phyloP scores from a whole-genome alignment of 495 filamentous ascomycete species.

The Aspergillus sclerotiicarbonarius region DNA sequence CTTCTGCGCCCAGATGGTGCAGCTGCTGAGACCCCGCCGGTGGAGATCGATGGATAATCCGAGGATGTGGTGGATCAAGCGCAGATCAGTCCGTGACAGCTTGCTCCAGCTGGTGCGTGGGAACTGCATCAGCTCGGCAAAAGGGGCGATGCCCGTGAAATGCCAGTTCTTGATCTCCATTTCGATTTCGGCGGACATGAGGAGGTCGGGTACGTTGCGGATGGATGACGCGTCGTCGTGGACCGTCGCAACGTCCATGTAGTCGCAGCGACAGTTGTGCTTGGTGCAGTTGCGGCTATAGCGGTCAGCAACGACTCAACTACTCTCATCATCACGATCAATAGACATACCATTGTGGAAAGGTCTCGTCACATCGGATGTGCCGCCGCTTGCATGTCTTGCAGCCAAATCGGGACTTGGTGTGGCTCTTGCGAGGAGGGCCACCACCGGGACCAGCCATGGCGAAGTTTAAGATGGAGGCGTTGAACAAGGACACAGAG shows the following conservation, averaged over 20 bases:
- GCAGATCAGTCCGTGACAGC: slow-evolving; percentile 72
- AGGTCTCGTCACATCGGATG: slow-evolving; percentile 96
- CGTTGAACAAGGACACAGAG: not conserved
- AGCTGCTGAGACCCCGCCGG: slow-evolving; percentile 69
- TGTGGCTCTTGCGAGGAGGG: slow-evolving; percentile 73
- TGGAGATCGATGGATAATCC: slow-evolving; percentile 81
- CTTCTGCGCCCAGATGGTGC: slow-evolving; percentile 87
- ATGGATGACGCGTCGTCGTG: slow-evolving; percentile 63
- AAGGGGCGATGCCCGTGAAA: slow-evolving; percentile 80
- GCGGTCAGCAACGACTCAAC: not conserved
- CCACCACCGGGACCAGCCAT: slow-evolving; percentile 54
- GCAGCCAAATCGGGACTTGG: slow-evolving; percentile 96
- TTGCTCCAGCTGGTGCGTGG: slow-evolving; percentile 55
- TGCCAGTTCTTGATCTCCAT: slow-evolving; percentile 79
- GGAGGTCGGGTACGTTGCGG: slow-evolving; percentile 71
- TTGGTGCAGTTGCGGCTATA: slow-evolving; percentile 94
- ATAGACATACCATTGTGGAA: slow-evolving; percentile 83
- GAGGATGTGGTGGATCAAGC: slow-evolving; percentile 88
- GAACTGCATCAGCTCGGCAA: slow-evolving; percentile 74
- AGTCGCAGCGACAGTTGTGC: slow-evolving; percentile 96
- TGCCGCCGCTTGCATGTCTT: slow-evolving; percentile 96
- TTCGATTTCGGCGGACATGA: slow-evolving; percentile 82
- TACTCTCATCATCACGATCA: not conserved
- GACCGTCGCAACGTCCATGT: slow-evolving; percentile 72
- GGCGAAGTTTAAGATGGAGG: slow-evolving; percentile 7